phyloP scores from a whole-genome alignment of 208 protist genomes.

The Herpetomonas muscarum region DNA sequence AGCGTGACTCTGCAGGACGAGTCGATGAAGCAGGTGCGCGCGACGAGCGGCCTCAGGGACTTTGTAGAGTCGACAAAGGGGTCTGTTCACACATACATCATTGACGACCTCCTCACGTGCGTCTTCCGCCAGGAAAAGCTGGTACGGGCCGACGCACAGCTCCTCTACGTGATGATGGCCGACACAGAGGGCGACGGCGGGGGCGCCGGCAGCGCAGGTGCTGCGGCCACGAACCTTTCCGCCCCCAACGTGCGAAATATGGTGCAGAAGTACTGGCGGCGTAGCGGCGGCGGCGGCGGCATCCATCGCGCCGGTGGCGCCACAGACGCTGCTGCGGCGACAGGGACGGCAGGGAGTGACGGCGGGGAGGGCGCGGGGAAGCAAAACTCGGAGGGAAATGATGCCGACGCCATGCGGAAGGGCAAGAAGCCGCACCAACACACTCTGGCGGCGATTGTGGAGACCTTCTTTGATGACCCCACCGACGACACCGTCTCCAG shows the following conservation, averaged over 20 bases:
- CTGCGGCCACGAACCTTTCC: background rate
- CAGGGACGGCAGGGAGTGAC: background rate
- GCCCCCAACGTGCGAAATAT: constrained; percentile 33
- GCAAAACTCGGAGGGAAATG: background rate
- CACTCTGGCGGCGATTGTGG: constrained; percentile 35
- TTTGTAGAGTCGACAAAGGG: constrained; percentile 42
- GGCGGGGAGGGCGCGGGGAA: constrained; percentile 1
- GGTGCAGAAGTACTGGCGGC: constrained; percentile 36
- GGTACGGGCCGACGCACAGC: constrained; percentile 48
- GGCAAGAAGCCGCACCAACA: constrained; percentile 2
- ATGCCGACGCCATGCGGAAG: background rate
- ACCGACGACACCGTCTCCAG: constrained; percentile 29
- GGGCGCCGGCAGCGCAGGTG: background rate
- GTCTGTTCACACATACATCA: constrained; percentile 57
- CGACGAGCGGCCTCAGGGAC: constrained; percentile 48
- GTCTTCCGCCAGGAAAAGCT: constrained; percentile 72
- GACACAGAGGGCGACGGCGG: constrained; percentile 21
- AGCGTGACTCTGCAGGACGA: constrained; percentile 31
- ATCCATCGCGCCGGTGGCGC: background rate
- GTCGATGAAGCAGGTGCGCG: constrained; percentile 42
- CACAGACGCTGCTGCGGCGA: background rate
- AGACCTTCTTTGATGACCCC: constrained; percentile 56
- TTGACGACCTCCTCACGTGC: constrained; percentile 69
- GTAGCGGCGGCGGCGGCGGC: background rate
- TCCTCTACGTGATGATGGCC: constrained; percentile 54